Percentiles rank a stretch among this genome's conserved stretches.
These are phyloP conservation scores for Mycena maculata DNA, from an alignment of 768 basidiomycete genomes.

Conservation along the genomic window DNA sequence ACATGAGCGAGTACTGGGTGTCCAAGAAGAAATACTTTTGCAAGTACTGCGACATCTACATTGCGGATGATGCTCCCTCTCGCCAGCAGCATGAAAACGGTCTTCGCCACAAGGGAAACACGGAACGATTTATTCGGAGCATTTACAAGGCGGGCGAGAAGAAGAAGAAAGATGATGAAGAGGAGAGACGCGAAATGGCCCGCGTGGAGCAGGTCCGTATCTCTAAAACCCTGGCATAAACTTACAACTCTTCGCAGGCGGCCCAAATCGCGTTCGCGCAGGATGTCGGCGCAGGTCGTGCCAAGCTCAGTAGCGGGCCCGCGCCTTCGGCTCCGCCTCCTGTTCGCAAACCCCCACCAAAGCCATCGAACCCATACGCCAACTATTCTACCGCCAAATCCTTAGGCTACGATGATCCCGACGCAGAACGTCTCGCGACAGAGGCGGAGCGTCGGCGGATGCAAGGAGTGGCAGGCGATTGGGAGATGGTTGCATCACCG, in stretches of 20 bases:
- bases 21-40: slow-evolving; percentile 93
- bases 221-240: slow-evolving; percentile 1
- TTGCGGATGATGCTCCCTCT: slow-evolving; percentile 95
- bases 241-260: slow-evolving; percentile 57
- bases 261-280: slow-evolving; percentile 84
- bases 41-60: slow-evolving; percentile 98
- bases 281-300: slow-evolving; percentile 78
- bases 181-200: slow-evolving; percentile 89
- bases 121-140: slow-evolving; percentile 90
- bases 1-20: slow-evolving; percentile 95
- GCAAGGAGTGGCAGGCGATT: slow-evolving; percentile 81
- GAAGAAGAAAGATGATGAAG: slow-evolving; percentile 84
- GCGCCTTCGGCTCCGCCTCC: slow-evolving; percentile 30
- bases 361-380: slow-evolving; percentile 73
- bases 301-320: slow-evolving; percentile 47
- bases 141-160: slow-evolving; percentile 95
- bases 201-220: slow-evolving; percentile 79
- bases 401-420: slow-evolving; percentile 84
- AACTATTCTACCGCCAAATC: slow-evolving; percentile 92
- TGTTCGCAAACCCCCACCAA: slow-evolving; percentile 57
- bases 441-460: slow-evolving; percentile 69
- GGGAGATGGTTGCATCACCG: slow-evolving; percentile 70
- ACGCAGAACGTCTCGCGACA: slow-evolving; percentile 71
- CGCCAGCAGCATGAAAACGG: slow-evolving; percentile 93
- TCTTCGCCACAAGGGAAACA: slow-evolving; percentile 92